Evolutionary conservation across 179 eudicot genomes (phyloP).

Genomic region (Beta corolliflora): DNA sequence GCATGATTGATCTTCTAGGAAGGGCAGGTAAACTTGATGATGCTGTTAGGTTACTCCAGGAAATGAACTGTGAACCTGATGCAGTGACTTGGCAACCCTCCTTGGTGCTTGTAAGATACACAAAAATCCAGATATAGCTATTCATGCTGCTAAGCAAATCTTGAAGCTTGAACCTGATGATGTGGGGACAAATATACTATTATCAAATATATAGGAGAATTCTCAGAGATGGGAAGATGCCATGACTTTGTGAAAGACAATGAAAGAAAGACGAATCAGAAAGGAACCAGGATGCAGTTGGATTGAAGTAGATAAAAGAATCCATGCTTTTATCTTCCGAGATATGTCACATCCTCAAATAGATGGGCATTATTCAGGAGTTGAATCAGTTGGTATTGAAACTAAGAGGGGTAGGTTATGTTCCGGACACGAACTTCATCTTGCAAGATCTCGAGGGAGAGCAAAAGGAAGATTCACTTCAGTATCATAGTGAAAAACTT

Average conservation of each 20-base stretch:
- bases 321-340: slow-evolving; percentile 52
- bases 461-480: slow-evolving; percentile 65
- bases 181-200: slow-evolving; percentile 55
- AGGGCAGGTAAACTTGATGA: slow-evolving; percentile 69
- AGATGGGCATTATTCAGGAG: slow-evolving; percentile 36
- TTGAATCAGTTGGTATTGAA: slow-evolving; percentile 45
- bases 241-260: slow-evolving; percentile 43
- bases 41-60: slow-evolving; percentile 50
- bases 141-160: slow-evolving; percentile 55
- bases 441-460: slow-evolving; percentile 69
- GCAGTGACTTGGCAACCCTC: slow-evolving; percentile 60
- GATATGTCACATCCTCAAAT: slow-evolving; percentile 59
- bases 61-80: slow-evolving; percentile 63
- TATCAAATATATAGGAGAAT: slow-evolving; percentile 63
- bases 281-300: slow-evolving; percentile 77
- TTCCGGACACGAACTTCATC: slow-evolving; percentile 53
- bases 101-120: slow-evolving; percentile 69
- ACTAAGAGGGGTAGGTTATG: slow-evolving; percentile 57
- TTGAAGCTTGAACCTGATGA: slow-evolving; percentile 57
- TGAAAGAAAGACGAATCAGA: slow-evolving; percentile 45
- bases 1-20: slow-evolving; percentile 76
- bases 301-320: slow-evolving; percentile 57
- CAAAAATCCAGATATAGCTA: slow-evolving; percentile 49
- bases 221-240: slow-evolving; percentile 67
- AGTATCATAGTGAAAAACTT: slow-evolving; percentile 68